A percentile compares a stretch with the other conserved stretches of the same genome.
phyloP scores from a whole-genome alignment of 2,329 filamentous ascomycete genomes.

The Emmonsiellopsis sp. region DNA sequence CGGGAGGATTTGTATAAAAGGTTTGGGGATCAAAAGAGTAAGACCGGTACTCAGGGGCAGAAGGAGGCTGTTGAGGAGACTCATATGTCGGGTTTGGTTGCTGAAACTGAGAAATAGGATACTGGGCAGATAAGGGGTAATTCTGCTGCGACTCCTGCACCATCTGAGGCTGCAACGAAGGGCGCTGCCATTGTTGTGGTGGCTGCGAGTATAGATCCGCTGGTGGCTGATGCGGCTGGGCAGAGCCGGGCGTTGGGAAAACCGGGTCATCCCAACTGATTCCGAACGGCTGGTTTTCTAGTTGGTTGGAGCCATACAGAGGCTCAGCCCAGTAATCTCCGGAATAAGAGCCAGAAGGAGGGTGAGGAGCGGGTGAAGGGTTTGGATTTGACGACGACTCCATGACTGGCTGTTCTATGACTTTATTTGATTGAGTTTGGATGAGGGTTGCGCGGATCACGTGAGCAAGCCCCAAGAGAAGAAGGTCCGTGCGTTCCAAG shows the following conservation, averaged over 20 bases:
- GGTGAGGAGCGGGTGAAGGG: conserved; percentile 20
- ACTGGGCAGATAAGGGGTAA: conserved; percentile 21
- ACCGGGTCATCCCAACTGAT: conserved; percentile 31
- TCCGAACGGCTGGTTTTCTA: conserved; percentile 21
- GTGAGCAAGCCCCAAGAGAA: neutral
- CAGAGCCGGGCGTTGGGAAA: conserved; percentile 23
- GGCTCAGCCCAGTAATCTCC: conserved; percentile 31
- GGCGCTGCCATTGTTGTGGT: conserved; percentile 7
- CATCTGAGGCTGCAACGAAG: conserved; percentile 4
- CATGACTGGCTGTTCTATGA: conserved; percentile 16
- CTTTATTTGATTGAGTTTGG: neutral
- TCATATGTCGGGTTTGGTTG: conserved; percentile 6
- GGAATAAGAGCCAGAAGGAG: conserved; percentile 17
- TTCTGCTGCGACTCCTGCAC: conserved; percentile 11
- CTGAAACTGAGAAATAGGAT: conserved; percentile 16
- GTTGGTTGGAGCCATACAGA: conserved; percentile 19
- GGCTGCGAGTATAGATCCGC: conserved; percentile 17
- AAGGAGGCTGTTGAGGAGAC: neutral
- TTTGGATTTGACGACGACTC: conserved; percentile 21
- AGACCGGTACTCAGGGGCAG: conserved; percentile 20
- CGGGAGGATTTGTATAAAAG: conserved; percentile 19
- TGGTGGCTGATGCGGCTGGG: conserved; percentile 16
- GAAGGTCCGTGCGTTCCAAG: neutral
- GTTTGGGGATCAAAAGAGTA: conserved; percentile 23
- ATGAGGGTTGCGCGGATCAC: conserved; percentile 1